Evolutionary conservation across 768 basidiomycete genomes (phyloP).

Genomic region (Podaxis sp.): DNA sequence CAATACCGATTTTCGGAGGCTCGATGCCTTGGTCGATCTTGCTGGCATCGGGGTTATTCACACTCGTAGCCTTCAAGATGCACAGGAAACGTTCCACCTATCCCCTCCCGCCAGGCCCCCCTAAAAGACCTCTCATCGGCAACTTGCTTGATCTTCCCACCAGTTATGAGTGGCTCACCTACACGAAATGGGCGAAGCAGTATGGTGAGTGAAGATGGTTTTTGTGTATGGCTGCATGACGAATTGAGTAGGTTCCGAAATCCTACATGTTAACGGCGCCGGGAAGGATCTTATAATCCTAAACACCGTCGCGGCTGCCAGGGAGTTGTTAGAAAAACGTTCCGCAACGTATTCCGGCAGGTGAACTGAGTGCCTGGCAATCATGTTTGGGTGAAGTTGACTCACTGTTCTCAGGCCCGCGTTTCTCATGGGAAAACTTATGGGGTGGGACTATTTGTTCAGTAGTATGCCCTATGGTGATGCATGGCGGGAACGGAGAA

Average conservation of each 20-base stretch:
- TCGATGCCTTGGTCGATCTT: background rate
- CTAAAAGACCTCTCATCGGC: constrained; percentile 21
- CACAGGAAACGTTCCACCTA: background rate
- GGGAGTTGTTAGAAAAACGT: constrained; percentile 15
- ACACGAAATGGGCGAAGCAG: constrained; percentile 23
- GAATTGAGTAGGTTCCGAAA: constrained; percentile 3
- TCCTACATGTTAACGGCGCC: constrained; percentile 8
- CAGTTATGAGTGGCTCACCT: constrained; percentile 22
- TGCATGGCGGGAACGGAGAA: constrained; percentile 22
- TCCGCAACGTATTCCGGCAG: constrained; percentile 16
- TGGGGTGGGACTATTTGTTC: constrained; percentile 31
- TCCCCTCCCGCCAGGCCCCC: background rate
- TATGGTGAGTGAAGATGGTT: constrained; percentile 14
- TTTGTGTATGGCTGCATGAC: background rate
- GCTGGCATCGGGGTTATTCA: background rate
- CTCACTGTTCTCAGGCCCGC: background rate
- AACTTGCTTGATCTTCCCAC: constrained; percentile 26
- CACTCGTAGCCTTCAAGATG: background rate
- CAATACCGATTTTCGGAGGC: background rate
- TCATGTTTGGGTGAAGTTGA: background rate
- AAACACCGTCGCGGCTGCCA: constrained; percentile 15
- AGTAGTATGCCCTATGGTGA: constrained; percentile 21
- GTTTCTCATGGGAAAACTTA: constrained; percentile 14
- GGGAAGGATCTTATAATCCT: constrained; percentile 14
- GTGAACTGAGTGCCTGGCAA: background rate